Percentiles rank a stretch among this genome's conserved stretches.
Evolutionary conservation across 2,329 filamentous ascomycete species (phyloP).

Genomic region (Alternaria angustiovoidea): DNA sequence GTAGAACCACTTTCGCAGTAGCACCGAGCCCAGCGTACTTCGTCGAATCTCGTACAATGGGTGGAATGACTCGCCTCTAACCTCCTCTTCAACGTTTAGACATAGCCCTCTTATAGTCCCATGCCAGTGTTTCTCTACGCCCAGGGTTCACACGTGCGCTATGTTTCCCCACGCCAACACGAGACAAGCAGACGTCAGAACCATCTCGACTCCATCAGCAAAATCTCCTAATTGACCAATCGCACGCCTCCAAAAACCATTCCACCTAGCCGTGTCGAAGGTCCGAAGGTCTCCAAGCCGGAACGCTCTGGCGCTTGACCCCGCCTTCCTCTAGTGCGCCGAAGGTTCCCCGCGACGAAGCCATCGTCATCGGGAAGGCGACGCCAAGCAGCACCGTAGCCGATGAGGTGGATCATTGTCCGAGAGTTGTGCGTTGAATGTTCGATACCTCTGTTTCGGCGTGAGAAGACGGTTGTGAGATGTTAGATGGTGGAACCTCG

Average conservation of each 20-base stretch:
- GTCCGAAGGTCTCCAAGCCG: constrained; percentile 21
- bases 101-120: constrained; percentile 9
- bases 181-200: constrained; percentile 20
- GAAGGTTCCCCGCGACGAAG: constrained; percentile 29
- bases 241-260: constrained; percentile 7
- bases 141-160: constrained; percentile 2
- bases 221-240: constrained; percentile 21
- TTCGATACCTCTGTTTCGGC: not conserved
- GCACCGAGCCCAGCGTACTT: constrained; percentile 4
- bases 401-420: constrained; percentile 1
- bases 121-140: not conserved
- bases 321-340: constrained; percentile 32
- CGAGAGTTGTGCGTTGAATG: constrained; percentile 11
- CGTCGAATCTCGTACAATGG: not conserved
- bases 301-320: constrained; percentile 15
- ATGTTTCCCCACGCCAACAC: constrained; percentile 22
- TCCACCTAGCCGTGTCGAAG: constrained; percentile 29
- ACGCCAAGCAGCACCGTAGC: constrained; percentile 11
- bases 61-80: not conserved
- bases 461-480: not conserved
- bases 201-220: not conserved
- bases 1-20: not conserved
- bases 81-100: not conserved
- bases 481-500: not conserved
- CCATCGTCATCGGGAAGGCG: constrained; percentile 10